phyloP scores from a whole-genome alignment of 148 eudicot species.

The Beta vulgaris region DNA sequence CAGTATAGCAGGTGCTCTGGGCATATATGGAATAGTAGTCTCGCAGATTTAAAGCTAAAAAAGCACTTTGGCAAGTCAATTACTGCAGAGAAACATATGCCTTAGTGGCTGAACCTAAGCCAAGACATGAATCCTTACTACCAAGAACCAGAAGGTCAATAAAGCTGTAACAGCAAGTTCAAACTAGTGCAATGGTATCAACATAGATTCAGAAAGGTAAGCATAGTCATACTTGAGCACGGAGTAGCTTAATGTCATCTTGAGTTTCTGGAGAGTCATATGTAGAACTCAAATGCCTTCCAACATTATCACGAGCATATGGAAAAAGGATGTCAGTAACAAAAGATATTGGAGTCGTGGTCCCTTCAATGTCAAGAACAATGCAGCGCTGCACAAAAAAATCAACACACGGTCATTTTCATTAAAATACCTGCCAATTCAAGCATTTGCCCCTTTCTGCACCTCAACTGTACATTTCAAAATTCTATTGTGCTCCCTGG shows the following conservation, averaged over 20 bases:
- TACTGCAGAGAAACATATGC: neutral
- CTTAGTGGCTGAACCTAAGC: neutral
- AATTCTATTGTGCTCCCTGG: too few relatives aligned
- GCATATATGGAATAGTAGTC: neutral
- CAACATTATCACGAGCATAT: conserved; percentile 84
- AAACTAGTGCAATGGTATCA: neutral
- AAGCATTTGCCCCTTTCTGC: neutral
- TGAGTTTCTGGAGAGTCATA: conserved; percentile 75
- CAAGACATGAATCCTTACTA: neutral
- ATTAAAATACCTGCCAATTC: neutral
- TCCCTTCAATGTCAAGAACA: conserved; percentile 99
- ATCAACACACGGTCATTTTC: conserved; percentile 2
- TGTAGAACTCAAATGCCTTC: conserved; percentile 82
- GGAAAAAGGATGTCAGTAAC: conserved; percentile 92
- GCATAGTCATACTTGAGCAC: conserved; percentile 62
- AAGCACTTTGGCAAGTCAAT: neutral
- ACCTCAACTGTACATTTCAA: neutral
- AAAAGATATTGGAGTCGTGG: conserved; percentile 96
- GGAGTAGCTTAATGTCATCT: conserved; percentile 78
- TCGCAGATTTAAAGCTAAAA: neutral
- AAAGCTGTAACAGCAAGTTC: neutral
- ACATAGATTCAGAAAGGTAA: neutral
- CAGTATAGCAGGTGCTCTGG: neutral
- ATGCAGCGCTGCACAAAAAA: conserved; percentile 66
- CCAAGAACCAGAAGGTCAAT: neutral